Conservation (phyloP, 2,329 filamentous ascomycete species). For the Aspergillus floridensis region DNA sequence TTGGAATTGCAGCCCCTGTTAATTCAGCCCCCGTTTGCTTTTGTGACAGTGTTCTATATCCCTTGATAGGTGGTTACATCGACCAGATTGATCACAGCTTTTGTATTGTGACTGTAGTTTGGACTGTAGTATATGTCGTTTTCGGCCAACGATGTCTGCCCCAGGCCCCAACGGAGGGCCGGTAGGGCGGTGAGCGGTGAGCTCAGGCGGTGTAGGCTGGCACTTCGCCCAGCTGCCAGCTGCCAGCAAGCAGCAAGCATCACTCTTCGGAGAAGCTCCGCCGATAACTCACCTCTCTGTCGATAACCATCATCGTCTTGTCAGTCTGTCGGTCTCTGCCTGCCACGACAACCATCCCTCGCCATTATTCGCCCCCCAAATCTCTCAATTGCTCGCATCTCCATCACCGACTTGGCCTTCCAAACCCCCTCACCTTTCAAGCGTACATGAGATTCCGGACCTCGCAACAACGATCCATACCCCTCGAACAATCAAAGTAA, state of each 20-base stretch:
- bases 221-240: no score
- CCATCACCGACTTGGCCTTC: no score
- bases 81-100: neutral
- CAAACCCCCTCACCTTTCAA: no score
- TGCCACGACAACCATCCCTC: neutral
- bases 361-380: neutral
- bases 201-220: no score
- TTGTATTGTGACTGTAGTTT: neutral
- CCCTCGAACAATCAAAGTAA: neutral
- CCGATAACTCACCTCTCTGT: slow-evolving; percentile 2
- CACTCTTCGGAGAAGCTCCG: neutral
- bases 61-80: slow-evolving; percentile 13
- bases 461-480: neutral
- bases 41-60: slow-evolving; percentile 17
- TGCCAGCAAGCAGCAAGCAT: neutral
- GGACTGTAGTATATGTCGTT: neutral
- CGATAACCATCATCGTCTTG: slow-evolving; percentile 5
- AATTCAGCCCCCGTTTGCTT: slow-evolving; percentile 15
- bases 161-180: neutral
- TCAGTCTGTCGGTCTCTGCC: neutral
- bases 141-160: neutral
- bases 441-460: neutral
- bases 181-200: neutral
- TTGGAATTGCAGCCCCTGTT: slow-evolving; percentile 14
- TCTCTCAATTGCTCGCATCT: no score